Evolutionary conservation across 768 basidiomycete species (phyloP).

Genomic region (Auriscalpium vulgare): DNA sequence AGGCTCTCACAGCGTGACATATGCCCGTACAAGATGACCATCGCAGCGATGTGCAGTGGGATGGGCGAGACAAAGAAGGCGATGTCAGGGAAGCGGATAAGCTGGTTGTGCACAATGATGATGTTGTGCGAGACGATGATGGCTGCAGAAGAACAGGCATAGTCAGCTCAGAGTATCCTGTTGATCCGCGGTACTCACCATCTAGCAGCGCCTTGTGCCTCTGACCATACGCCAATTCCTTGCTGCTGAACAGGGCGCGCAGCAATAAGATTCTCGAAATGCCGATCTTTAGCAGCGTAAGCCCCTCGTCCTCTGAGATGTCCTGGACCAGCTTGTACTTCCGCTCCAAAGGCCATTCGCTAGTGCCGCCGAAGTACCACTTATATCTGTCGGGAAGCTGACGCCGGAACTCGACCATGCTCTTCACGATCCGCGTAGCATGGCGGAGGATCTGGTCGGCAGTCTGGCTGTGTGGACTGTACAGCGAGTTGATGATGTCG

Average conservation of each 20-base stretch:
- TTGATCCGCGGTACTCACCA: constrained; percentile 39
- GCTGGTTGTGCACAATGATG: constrained; percentile 75
- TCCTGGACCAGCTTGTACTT: constrained; percentile 59
- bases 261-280: constrained; percentile 74
- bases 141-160: constrained; percentile 32
- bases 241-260: constrained; percentile 71
- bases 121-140: constrained; percentile 84
- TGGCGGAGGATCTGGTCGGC: constrained; percentile 67
- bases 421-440: constrained; percentile 72
- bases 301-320: constrained; percentile 73
- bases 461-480: constrained; percentile 64
- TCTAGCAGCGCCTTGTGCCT: constrained; percentile 69
- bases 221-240: constrained; percentile 57
- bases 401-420: constrained; percentile 62
- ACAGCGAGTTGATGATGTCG: constrained; percentile 82
- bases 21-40: constrained; percentile 85
- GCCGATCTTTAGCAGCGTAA: constrained; percentile 77
- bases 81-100: constrained; percentile 79
- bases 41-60: constrained; percentile 82
- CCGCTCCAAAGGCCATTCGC: constrained; percentile 63
- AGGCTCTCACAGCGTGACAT: constrained; percentile 72
- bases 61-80: constrained; percentile 87
- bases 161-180: neutral
- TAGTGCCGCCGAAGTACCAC: constrained; percentile 70
- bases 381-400: constrained; percentile 66